Conservation (phyloP, 176 grass and related monocot species). For the Oryza glumipatula region DNA sequence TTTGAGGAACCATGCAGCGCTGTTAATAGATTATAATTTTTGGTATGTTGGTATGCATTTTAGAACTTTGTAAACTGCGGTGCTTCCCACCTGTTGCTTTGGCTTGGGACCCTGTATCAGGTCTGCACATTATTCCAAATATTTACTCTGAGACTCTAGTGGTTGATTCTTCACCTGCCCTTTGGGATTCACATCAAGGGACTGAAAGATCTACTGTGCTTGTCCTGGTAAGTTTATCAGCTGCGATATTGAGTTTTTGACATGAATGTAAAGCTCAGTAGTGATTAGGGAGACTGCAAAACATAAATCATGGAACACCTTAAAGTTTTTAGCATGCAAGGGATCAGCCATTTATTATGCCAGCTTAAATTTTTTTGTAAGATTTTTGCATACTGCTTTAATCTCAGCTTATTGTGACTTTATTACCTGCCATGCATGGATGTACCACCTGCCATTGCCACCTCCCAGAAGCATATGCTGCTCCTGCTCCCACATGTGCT, state of each 20-base stretch:
- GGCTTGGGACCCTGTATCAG: slow-evolving; percentile 87
- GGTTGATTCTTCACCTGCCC: slow-evolving; percentile 87
- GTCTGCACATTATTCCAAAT: slow-evolving; percentile 82
- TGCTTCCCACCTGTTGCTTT: slow-evolving; percentile 93
- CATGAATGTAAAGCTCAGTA: background rate
- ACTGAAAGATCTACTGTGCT: slow-evolving; percentile 71
- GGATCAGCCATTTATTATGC: background rate
- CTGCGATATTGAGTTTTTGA: background rate
- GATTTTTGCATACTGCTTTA: slow-evolving; percentile 3
- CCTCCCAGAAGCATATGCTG: background rate
- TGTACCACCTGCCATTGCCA: background rate
- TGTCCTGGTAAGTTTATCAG: slow-evolving; percentile 66
- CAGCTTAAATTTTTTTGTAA: slow-evolving; percentile 7
- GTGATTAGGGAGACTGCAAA: background rate
- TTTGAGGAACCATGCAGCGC: slow-evolving; percentile 6
- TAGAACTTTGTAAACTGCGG: slow-evolving; percentile 88
- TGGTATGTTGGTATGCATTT: slow-evolving; percentile 31
- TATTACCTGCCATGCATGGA: background rate
- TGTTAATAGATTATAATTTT: slow-evolving; percentile 26
- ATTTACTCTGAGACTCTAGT: slow-evolving; percentile 78
- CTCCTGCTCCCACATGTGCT: background rate
- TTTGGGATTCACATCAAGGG: slow-evolving; percentile 70
- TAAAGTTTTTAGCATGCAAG: slow-evolving; percentile 4
- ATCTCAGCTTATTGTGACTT: slow-evolving; percentile 5
- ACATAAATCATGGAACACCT: background rate